Conservation (phyloP, 2,329 filamentous ascomycete species). For the Claviceps sp. region DNA sequence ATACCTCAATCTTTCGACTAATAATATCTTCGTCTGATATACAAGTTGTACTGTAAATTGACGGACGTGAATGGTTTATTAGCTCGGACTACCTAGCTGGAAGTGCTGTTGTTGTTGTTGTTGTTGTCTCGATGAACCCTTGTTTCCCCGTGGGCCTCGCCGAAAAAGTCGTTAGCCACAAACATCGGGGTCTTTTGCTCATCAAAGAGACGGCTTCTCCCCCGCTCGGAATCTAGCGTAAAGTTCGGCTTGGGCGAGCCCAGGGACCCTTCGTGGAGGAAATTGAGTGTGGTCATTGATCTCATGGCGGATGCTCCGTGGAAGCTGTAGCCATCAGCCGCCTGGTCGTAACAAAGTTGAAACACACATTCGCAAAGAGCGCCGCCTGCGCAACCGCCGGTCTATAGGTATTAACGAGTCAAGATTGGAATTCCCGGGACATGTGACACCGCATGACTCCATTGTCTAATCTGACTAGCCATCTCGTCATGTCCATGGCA, state of each 20-base stretch:
- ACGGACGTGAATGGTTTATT: not conserved
- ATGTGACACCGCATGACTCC: not conserved
- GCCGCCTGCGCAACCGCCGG: not conserved
- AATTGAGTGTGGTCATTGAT: slow-evolving; percentile 2
- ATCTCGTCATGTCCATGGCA: not conserved
- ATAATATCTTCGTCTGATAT: too few species aligned
- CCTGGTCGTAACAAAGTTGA: too few species aligned
- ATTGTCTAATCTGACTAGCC: not conserved
- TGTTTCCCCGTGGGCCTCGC: not conserved
- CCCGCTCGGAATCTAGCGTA: not conserved
- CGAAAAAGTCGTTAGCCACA: not conserved
- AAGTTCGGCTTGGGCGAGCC: not conserved
- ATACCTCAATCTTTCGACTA: too few species aligned
- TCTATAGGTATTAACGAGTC: not conserved
- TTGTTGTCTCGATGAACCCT: not conserved
- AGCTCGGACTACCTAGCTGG: not conserved
- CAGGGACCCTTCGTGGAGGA: not conserved
- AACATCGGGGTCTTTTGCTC: not conserved
- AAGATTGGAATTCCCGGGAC: not conserved
- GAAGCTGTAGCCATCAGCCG: too few species aligned
- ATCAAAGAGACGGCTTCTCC: not conserved
- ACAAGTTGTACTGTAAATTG: not conserved
- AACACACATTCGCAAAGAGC: too few species aligned
- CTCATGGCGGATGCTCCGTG: not conserved
- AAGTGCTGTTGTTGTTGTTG: not conserved